phyloP scores from a whole-genome alignment of 441 rosid genomes.

The Brassica hybrid region DNA sequence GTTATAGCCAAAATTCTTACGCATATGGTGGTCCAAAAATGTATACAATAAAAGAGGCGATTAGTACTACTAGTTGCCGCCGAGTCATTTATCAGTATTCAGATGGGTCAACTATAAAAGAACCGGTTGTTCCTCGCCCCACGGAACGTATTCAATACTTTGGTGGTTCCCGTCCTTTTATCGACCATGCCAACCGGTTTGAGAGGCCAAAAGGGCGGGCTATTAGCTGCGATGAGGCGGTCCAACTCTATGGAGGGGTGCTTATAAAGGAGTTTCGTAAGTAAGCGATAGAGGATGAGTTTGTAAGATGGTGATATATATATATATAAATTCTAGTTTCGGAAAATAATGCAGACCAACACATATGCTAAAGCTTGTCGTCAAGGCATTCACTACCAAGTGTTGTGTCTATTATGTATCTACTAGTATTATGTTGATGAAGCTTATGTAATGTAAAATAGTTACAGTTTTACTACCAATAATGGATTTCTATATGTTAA shows the following conservation, averaged over 20 bases:
- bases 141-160: slow-evolving; percentile 15
- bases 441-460: background rate
- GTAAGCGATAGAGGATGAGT: slow-evolving; percentile 8
- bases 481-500: background rate
- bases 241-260: slow-evolving; percentile 39
- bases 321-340: slow-evolving; percentile 12
- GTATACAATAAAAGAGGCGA: slow-evolving; percentile 33
- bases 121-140: slow-evolving; percentile 24
- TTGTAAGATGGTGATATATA: slow-evolving; percentile 27
- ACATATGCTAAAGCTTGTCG: slow-evolving; percentile 14
- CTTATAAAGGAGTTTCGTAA: slow-evolving; percentile 40
- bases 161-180: slow-evolving; percentile 27
- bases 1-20: slow-evolving; percentile 18
- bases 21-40: slow-evolving; percentile 28
- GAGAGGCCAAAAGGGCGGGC: slow-evolving; percentile 30
- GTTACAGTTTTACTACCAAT: background rate
- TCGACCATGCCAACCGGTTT: slow-evolving; percentile 4
- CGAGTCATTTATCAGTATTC: slow-evolving; percentile 24
- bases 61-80: background rate
- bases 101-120: slow-evolving; percentile 19
- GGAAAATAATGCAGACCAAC: slow-evolving; percentile 30
- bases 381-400: background rate
- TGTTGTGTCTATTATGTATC: background rate
- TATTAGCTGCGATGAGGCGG: slow-evolving; percentile 41
- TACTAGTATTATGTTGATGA: slow-evolving; percentile 1